A percentile compares a stretch with the other conserved stretches of the same genome.
Evolutionary conservation across 2,329 filamentous ascomycete genomes (phyloP).

Genomic region (Paraphoma sp.): DNA sequence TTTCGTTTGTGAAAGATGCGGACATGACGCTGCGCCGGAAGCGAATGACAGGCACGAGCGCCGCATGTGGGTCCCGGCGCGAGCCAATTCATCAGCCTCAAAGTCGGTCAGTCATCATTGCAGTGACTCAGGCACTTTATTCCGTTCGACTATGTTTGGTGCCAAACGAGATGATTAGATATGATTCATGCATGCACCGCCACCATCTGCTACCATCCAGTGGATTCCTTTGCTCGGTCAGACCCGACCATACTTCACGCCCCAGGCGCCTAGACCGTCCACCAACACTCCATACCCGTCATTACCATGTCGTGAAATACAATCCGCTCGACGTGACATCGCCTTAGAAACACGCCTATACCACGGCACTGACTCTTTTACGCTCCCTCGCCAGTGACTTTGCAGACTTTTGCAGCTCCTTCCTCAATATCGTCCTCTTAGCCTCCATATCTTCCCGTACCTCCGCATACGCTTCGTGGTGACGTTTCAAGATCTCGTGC

Average conservation of each 20-base stretch:
- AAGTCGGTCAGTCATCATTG: constrained; percentile 16
- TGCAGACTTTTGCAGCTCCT: constrained; percentile 20
- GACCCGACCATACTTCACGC: too few species aligned
- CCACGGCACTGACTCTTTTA: constrained; percentile 2
- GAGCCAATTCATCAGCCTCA: constrained; percentile 11
- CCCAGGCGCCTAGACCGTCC: too few species aligned
- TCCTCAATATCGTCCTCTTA: constrained; percentile 29
- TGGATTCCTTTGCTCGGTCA: too few species aligned
- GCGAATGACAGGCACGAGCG: constrained; percentile 28
- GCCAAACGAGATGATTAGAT: constrained; percentile 33
- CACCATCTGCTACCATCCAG: background rate
- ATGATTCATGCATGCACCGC: constrained; percentile 17
- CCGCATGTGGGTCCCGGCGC: constrained; percentile 18
- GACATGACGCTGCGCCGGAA: constrained; percentile 34
- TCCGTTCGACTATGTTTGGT: constrained; percentile 1
- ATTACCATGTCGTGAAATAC: background rate
- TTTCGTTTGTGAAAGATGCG: constrained; percentile 25
- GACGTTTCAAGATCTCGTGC: constrained; percentile 49
- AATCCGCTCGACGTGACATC: background rate
- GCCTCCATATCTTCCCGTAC: constrained; percentile 26
- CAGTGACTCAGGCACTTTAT: constrained; percentile 29
- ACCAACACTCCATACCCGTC: background rate
- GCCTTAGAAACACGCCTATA: background rate
- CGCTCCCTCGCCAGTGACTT: constrained; percentile 15
- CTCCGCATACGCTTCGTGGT: constrained; percentile 46